Evolutionary conservation across 257 asterid genomes (phyloP).

Genomic region (Solanum bukasovii): DNA sequence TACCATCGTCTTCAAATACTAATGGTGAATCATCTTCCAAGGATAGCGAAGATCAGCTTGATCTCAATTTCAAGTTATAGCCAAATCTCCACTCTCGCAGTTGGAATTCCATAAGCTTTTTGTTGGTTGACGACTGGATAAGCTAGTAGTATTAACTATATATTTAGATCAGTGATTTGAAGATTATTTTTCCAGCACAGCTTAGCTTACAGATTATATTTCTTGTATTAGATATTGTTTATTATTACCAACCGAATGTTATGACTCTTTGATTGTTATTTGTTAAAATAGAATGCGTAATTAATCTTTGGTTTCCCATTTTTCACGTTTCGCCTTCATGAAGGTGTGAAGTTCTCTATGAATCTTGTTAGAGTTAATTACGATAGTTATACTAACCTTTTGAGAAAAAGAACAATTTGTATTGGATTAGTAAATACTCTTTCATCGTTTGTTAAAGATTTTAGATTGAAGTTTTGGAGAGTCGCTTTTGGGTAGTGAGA

Average conservation of each 20-base stretch:
- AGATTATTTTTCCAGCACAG: not conserved
- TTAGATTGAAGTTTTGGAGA: too few species aligned
- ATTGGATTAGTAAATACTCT: not conserved
- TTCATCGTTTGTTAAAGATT: not conserved
- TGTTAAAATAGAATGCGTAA: not conserved
- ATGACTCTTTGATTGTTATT: not conserved
- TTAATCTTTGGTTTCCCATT: not conserved
- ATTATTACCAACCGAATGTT: not conserved
- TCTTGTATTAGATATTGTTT: not conserved
- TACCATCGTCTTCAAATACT: slow-evolving; percentile 1
- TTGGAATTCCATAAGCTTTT: not conserved
- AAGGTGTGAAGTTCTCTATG: not conserved
- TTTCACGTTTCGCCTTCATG: not conserved
- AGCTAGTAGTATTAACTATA: not conserved
- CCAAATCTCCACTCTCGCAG: not conserved
- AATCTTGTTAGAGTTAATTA: not conserved
- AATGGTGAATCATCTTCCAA: not conserved
- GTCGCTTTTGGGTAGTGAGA: not conserved
- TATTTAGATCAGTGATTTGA: not conserved
- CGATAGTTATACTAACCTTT: not conserved
- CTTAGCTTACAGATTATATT: not conserved
- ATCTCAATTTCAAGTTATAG: slow-evolving; percentile 57
- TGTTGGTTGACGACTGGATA: not conserved
- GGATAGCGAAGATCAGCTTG: slow-evolving; percentile 31
- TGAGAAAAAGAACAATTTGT: not conserved